phyloP scores from a whole-genome alignment of 139 green algal genomes.

The Haematococcus lacustris region DNA sequence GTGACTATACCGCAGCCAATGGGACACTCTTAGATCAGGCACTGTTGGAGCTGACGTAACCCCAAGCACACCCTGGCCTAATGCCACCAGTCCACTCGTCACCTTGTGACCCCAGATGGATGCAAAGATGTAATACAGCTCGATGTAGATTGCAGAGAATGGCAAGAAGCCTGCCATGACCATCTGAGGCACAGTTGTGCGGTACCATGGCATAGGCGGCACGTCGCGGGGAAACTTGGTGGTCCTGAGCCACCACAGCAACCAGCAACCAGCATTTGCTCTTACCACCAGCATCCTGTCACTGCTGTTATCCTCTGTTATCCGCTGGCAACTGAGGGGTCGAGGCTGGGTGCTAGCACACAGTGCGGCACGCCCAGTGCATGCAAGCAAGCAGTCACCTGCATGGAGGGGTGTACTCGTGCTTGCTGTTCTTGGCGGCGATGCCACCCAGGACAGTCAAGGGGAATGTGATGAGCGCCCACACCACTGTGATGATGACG shows the following conservation, averaged over 20 bases:
- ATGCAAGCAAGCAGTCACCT: conserved; percentile 22
- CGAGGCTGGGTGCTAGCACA: background rate
- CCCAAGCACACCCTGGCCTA: too few species aligned
- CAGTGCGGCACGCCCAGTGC: background rate
- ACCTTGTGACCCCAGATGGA: conserved; percentile 94
- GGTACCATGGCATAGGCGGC: conserved; percentile 85
- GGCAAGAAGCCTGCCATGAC: conserved; percentile 90
- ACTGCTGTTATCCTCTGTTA: too few species aligned
- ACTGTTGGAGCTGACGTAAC: too few species aligned
- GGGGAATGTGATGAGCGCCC: conserved; percentile 82
- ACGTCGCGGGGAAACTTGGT: conserved; percentile 84
- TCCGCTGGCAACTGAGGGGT: too few species aligned
- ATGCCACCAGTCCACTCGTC: too few species aligned
- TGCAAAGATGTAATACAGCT: conserved; percentile 97
- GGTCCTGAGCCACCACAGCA: too few species aligned
- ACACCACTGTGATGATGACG: conserved; percentile 76
- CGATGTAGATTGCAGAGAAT: conserved; percentile 97
- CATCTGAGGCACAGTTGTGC: conserved; percentile 77
- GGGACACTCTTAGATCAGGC: too few species aligned
- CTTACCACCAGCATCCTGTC: too few species aligned
- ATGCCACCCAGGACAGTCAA: conserved; percentile 89
- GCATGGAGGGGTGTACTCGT: conserved; percentile 66
- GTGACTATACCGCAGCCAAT: too few species aligned
- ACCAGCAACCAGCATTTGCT: too few species aligned
- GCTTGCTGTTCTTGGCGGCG: conserved; percentile 43